Evolutionary conservation across 495 filamentous ascomycete genomes (phyloP).

Genomic region (Penicillium daleae): DNA sequence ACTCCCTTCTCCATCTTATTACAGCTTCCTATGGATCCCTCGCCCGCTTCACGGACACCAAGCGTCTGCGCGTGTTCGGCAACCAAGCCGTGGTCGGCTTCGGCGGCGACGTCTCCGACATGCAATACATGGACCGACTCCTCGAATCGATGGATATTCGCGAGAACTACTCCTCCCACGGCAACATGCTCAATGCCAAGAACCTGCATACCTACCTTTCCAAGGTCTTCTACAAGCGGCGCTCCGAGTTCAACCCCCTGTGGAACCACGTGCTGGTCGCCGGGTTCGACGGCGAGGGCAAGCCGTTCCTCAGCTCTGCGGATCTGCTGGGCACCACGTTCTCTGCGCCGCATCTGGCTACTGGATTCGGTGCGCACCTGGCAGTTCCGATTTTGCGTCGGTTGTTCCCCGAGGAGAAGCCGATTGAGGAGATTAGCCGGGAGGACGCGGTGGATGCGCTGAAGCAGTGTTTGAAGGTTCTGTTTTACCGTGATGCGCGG

Average conservation of each 20-base stretch:
- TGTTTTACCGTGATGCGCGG: slow-evolving; percentile 95
- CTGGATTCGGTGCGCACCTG: slow-evolving; percentile 90
- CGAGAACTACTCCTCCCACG: slow-evolving; percentile 76
- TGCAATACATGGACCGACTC: slow-evolving; percentile 95
- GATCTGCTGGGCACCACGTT: slow-evolving; percentile 95
- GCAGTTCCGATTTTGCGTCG: slow-evolving; percentile 89
- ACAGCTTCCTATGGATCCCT: slow-evolving; percentile 96
- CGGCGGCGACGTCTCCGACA: slow-evolving; percentile 94
- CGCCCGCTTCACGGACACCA: slow-evolving; percentile 93
- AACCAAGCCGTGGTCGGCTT: slow-evolving; percentile 77
- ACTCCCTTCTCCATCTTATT: slow-evolving; percentile 6
- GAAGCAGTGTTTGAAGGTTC: slow-evolving; percentile 94
- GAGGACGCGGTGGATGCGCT: slow-evolving; percentile 81
- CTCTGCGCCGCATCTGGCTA: slow-evolving; percentile 82
- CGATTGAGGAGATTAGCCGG: slow-evolving; percentile 67
- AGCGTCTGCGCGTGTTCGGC: slow-evolving; percentile 81
- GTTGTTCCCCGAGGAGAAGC: slow-evolving; percentile 77
- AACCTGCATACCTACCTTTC: slow-evolving; percentile 95
- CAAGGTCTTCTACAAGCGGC: slow-evolving; percentile 93
- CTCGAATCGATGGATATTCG: slow-evolving; percentile 82
- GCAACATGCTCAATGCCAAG: slow-evolving; percentile 73
- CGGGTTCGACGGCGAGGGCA: slow-evolving; percentile 75
- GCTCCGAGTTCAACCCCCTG: slow-evolving; percentile 92
- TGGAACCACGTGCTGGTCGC: slow-evolving; percentile 95
- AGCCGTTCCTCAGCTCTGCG: slow-evolving; percentile 86